A percentile compares a stretch with the other conserved stretches of the same genome.
phyloP scores from a whole-genome alignment of 768 basidiomycete species.

The Zangia roseola region DNA sequence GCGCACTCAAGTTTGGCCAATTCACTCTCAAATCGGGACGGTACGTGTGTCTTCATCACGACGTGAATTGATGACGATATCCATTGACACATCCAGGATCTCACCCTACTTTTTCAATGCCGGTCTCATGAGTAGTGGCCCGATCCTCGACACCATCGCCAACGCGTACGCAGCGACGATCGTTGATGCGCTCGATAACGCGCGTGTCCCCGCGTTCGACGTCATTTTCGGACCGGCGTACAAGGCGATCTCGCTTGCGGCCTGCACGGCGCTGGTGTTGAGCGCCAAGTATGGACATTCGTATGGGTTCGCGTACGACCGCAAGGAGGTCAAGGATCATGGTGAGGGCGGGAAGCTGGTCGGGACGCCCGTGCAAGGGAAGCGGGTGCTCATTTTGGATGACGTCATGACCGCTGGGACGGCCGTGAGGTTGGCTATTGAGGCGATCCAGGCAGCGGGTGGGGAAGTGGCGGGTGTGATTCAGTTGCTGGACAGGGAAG shows the following conservation, averaged over 20 bases:
- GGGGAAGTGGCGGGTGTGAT: conserved; percentile 89
- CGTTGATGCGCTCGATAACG: conserved; percentile 40
- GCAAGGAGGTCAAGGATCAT: conserved; percentile 95
- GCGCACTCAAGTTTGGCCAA: conserved; percentile 84
- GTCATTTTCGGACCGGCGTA: conserved; percentile 96
- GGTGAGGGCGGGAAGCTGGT: conserved; percentile 94
- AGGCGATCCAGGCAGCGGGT: conserved; percentile 62
- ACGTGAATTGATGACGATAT: neutral
- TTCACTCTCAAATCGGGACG: conserved; percentile 96
- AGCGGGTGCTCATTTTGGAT: conserved; percentile 85
- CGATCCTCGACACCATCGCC: conserved; percentile 73
- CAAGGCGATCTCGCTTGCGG: conserved; percentile 94
- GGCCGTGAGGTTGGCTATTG: conserved; percentile 82
- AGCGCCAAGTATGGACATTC: conserved; percentile 59
- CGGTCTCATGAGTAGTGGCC: conserved; percentile 80
- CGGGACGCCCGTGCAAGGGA: conserved; percentile 78
- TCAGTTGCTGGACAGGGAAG: conserved; percentile 71
- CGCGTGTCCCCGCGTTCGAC: conserved; percentile 53
- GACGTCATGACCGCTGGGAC: conserved; percentile 96
- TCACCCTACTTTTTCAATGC: conserved; percentile 99
- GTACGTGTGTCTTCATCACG: conserved; percentile 42
- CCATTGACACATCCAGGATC: conserved; percentile 40
- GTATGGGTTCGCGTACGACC: conserved; percentile 87
- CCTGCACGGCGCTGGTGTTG: conserved; percentile 76
- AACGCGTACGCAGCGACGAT: conserved; percentile 85